Percentiles rank a stretch among this genome's conserved stretches.
phyloP scores from a whole-genome alignment of 495 filamentous ascomycete species.

The Tuber melanosporum region DNA sequence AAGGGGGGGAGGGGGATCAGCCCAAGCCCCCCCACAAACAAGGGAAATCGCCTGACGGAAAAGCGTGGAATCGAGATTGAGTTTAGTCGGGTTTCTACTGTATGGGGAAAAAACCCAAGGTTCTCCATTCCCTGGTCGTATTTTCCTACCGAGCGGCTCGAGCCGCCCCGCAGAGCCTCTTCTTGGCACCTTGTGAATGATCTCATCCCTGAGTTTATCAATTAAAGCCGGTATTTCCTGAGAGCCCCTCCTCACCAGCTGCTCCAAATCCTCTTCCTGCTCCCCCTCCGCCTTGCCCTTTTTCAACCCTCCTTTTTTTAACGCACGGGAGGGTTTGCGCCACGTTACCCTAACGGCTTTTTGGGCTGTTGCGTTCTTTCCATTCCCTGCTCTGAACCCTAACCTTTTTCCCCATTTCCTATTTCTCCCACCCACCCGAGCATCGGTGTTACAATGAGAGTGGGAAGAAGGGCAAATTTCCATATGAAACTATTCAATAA shows the following conservation, averaged over 20 bases:
- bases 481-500: background rate
- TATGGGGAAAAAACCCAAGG: conserved; percentile 2
- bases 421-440: background rate
- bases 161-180: conserved; percentile 3
- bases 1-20: background rate
- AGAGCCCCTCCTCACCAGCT: background rate
- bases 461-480: background rate
- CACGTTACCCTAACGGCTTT: conserved; percentile 2
- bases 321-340: background rate
- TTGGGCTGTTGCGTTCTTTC: background rate
- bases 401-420: background rate
- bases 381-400: background rate
- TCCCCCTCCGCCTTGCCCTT: background rate
- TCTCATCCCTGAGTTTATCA: background rate
- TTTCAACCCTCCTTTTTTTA: background rate
- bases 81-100: conserved; percentile 3
- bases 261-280: background rate
- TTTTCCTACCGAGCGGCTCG: conserved; percentile 1
- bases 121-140: background rate
- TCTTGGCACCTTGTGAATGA: background rate
- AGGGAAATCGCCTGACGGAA: background rate
- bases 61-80: background rate
- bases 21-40: background rate
- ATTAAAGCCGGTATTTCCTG: background rate
- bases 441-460: background rate